Conservation (phyloP, 805 yeast species). For the Scheffersomyces lignosus region DNA sequence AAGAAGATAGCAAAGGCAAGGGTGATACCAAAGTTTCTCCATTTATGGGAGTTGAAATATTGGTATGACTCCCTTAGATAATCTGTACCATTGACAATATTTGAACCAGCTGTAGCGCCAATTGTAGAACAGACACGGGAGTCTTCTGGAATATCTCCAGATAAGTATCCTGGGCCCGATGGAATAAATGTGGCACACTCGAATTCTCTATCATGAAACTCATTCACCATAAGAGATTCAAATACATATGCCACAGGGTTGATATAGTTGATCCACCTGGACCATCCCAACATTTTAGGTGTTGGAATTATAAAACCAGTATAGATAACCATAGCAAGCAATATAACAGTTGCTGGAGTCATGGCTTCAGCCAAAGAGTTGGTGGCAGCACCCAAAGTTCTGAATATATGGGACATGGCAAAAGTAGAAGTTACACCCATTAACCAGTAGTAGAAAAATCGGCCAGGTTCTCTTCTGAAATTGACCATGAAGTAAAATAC, state of each 20-base stretch:
- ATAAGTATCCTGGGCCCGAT: conserved; percentile 56
- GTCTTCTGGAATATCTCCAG: conserved; percentile 28
- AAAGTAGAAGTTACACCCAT: conserved; percentile 20
- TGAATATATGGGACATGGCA: conserved; percentile 23
- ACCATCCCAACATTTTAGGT: conserved; percentile 68
- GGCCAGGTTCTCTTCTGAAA: conserved; percentile 36
- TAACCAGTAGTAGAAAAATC: conserved; percentile 40
- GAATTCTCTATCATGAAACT: conserved; percentile 58
- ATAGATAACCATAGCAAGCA: conserved; percentile 46
- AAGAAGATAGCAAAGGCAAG: conserved; percentile 52
- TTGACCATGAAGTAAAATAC: conserved; percentile 51
- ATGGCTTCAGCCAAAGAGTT: conserved; percentile 24
- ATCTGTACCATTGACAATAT: conserved; percentile 56
- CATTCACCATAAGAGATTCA: conserved; percentile 65
- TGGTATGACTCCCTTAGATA: conserved; percentile 50
- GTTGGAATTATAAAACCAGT: conserved; percentile 68
- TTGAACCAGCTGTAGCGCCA: conserved; percentile 59
- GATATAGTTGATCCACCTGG: conserved; percentile 61
- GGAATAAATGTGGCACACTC: conserved; percentile 62
- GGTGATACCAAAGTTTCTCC: conserved; percentile 79
- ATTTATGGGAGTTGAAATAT: conserved; percentile 59
- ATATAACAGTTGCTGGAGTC: conserved; percentile 23
- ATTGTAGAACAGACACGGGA: conserved; percentile 57
- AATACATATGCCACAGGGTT: conserved; percentile 59
- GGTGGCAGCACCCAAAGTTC: conserved; percentile 24